Evolutionary conservation across 345 rosid genomes (phyloP).

Genomic region (Orychophragmus violaceus): DNA sequence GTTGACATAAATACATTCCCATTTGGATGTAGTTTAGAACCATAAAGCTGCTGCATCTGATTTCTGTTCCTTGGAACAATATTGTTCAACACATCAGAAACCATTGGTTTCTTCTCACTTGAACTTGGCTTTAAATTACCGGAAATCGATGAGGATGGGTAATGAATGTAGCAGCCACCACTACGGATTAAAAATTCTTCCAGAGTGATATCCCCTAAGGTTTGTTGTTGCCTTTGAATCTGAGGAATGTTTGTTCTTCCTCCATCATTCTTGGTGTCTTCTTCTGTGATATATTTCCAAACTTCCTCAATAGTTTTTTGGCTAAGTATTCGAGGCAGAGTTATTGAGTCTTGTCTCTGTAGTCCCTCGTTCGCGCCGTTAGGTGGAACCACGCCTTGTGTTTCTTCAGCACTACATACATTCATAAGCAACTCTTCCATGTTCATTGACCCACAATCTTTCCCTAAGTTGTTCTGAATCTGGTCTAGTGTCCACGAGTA

Average conservation of each 20-base stretch:
- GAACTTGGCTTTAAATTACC: constrained; percentile 22
- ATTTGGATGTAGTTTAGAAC: constrained; percentile 46
- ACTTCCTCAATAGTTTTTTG: constrained; percentile 76
- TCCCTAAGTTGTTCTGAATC: constrained; percentile 54
- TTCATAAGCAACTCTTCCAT: constrained; percentile 65
- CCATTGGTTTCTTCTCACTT: constrained; percentile 38
- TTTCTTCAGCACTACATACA: constrained; percentile 59
- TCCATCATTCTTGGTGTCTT: constrained; percentile 27
- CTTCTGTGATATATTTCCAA: constrained; percentile 58
- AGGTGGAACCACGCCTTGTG: constrained; percentile 27
- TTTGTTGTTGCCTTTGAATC: constrained; percentile 62
- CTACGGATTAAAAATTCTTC: constrained; percentile 64
- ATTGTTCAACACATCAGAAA: constrained; percentile 31
- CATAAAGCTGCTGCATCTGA: too few relatives aligned
- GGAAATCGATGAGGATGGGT: background rate
- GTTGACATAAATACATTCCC: constrained; percentile 46
- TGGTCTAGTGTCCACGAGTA: constrained; percentile 69
- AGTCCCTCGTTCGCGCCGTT: constrained; percentile 20
- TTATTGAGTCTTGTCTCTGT: constrained; percentile 64
- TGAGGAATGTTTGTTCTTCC: constrained; percentile 30
- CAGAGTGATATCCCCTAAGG: constrained; percentile 70
- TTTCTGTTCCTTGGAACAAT: constrained; percentile 20
- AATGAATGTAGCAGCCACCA: constrained; percentile 36
- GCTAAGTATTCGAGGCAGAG: constrained; percentile 68
- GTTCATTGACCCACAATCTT: constrained; percentile 81